Evolutionary conservation across 352 stramenopile genomes (phyloP).

Genomic region (Globisporangium cystogenes): DNA sequence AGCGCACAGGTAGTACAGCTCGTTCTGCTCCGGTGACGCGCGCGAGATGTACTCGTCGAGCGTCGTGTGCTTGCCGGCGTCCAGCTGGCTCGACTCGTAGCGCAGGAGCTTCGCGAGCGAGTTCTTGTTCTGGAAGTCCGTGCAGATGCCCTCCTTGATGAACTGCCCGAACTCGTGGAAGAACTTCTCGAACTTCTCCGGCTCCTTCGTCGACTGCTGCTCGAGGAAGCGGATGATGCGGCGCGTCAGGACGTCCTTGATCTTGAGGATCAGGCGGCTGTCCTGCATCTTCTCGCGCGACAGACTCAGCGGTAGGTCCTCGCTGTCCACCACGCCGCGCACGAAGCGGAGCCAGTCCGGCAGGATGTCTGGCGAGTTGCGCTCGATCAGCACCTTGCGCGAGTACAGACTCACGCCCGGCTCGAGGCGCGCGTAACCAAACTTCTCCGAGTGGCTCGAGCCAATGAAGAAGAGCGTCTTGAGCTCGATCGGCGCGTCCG

Average conservation of each 20-base stretch:
- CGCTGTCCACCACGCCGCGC: conserved; percentile 91
- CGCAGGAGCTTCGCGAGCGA: conserved; percentile 96
- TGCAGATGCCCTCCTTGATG: conserved; percentile 98
- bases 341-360: conserved; percentile 97
- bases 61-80: conserved; percentile 89
- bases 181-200: conserved; percentile 96
- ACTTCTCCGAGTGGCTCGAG: conserved; percentile 96
- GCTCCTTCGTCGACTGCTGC: conserved; percentile 90
- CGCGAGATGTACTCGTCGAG: conserved; percentile 99
- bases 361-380: conserved; percentile 95
- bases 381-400: conserved; percentile 99
- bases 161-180: conserved; percentile 98
- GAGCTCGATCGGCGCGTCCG: conserved; percentile 98
- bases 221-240: conserved; percentile 89
- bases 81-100: conserved; percentile 96
- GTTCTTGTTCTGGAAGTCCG: conserved; percentile 89
- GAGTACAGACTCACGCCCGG: conserved; percentile 97
- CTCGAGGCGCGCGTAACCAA: conserved; percentile 93
- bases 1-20: conserved; percentile 99
- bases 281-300: conserved; percentile 99
- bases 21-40: conserved; percentile 93
- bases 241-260: conserved; percentile 94
- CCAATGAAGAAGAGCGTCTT: conserved; percentile 98
- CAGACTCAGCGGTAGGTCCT: conserved; percentile 98
- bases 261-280: conserved; percentile 94